phyloP scores from a whole-genome alignment of 2,329 filamentous ascomycete genomes.

The Colletotrichum cordylinicola region DNA sequence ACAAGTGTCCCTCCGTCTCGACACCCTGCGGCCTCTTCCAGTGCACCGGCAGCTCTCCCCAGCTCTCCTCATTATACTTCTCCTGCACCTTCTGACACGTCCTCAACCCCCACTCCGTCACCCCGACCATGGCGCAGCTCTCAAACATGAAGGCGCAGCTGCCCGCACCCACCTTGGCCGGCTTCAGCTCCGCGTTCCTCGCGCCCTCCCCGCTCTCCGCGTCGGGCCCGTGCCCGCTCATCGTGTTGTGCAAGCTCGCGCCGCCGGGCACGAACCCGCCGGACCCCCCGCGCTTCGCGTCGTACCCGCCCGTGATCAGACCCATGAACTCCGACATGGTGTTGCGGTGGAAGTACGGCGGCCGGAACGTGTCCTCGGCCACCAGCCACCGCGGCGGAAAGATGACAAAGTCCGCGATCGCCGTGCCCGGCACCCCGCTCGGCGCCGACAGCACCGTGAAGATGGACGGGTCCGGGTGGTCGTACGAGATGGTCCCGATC shows the following conservation, averaged over 20 bases:
- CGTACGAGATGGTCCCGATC: conserved; percentile 75
- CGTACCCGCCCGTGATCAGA: conserved; percentile 62
- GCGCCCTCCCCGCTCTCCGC: conserved; percentile 62
- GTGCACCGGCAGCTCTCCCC: conserved; percentile 71
- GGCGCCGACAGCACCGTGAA: conserved; percentile 75
- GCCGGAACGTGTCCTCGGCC: conserved; percentile 72
- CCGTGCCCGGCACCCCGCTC: conserved; percentile 65
- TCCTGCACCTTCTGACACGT: conserved; percentile 66
- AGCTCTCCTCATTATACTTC: conserved; percentile 82
- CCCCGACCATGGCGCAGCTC: conserved; percentile 72
- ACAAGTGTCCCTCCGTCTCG: conserved; percentile 28
- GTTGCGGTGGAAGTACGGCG: conserved; percentile 76
- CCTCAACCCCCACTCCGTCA: conserved; percentile 71
- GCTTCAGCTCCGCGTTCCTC: conserved; percentile 57
- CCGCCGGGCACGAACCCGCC: conserved; percentile 64
- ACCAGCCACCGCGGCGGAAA: conserved; percentile 77
- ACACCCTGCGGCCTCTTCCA: conserved; percentile 54
- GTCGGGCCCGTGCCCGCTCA: conserved; percentile 72
- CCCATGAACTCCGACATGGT: conserved; percentile 72
- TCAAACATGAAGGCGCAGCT: conserved; percentile 75
- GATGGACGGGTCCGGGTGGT: conserved; percentile 81
- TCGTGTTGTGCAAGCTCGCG: conserved; percentile 72
- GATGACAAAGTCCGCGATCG: conserved; percentile 74
- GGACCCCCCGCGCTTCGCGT: conserved; percentile 62
- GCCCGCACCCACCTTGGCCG: conserved; percentile 62